These are phyloP conservation scores for Serendipita sp. DNA, from an alignment of 768 basidiomycete genomes.

Conservation along the genomic window DNA sequence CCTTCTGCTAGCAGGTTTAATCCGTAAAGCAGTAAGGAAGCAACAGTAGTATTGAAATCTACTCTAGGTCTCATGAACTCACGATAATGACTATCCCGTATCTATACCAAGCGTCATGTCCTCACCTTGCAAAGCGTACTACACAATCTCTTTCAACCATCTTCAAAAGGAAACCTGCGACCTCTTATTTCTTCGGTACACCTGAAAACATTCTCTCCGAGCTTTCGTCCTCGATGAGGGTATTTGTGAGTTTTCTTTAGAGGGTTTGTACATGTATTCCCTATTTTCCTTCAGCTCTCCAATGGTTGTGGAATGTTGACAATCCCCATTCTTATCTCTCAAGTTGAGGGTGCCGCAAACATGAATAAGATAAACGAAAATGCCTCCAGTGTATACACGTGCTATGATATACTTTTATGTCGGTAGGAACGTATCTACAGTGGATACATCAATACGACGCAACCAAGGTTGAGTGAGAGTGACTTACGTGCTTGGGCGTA, in stretches of 20 bases:
- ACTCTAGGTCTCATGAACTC: neutral
- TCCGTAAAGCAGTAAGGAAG: slow-evolving; percentile 63
- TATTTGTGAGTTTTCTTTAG: too few species aligned
- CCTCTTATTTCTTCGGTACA: neutral
- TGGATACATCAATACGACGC: neutral
- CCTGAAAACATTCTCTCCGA: neutral
- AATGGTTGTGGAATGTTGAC: too few species aligned
- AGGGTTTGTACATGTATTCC: too few species aligned
- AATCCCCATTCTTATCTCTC: too few species aligned
- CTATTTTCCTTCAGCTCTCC: too few species aligned
- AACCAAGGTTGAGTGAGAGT: neutral
- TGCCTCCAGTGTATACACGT: neutral
- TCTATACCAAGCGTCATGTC: too few species aligned
- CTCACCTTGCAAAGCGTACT: too few species aligned
- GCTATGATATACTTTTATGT: slow-evolving; percentile 8
- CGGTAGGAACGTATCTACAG: slow-evolving; percentile 12
- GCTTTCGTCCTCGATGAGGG: too few species aligned
- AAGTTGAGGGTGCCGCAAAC: too few species aligned
- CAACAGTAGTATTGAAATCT: neutral
- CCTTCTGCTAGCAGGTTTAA: slow-evolving; percentile 50
- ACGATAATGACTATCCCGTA: too few species aligned
- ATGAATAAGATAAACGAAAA: neutral
- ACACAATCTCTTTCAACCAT: neutral
- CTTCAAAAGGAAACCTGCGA: neutral
- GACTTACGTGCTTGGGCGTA: slow-evolving; percentile 52